Evolutionary conservation across 768 basidiomycete species (phyloP).

Genomic region (Rossbeevera mucosa): DNA sequence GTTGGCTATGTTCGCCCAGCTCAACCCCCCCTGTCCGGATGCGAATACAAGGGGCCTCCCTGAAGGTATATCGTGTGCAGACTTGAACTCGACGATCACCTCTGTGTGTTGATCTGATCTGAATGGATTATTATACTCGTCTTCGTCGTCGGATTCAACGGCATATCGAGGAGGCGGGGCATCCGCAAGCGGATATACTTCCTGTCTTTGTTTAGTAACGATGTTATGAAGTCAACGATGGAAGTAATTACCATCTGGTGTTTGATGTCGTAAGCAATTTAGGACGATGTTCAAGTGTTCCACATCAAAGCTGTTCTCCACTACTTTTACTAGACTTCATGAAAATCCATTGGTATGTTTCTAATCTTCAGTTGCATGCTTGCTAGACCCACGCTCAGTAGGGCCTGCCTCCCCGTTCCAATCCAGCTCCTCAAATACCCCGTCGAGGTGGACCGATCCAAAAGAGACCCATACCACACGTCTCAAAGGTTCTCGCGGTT

Average conservation of each 20-base stretch:
- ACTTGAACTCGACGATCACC: constrained; percentile 36
- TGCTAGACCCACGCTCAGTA: constrained; percentile 23
- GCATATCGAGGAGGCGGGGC: constrained; percentile 54
- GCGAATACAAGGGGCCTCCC: constrained; percentile 39
- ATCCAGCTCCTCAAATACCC: constrained; percentile 54
- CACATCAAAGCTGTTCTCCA: constrained; percentile 17
- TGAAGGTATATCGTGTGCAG: constrained; percentile 27
- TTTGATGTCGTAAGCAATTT: too few species aligned
- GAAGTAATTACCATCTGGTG: too few species aligned
- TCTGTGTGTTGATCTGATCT: constrained; percentile 11
- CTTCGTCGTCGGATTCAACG: constrained; percentile 67
- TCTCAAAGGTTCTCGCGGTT: constrained; percentile 76
- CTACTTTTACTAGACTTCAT: constrained; percentile 28
- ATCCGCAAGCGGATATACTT: constrained; percentile 54
- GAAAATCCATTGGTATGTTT: constrained; percentile 53
- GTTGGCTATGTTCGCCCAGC: constrained; percentile 49
- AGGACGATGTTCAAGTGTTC: constrained; percentile 14
- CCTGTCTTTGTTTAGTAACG: constrained; percentile 30
- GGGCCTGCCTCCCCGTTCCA: constrained; percentile 32
- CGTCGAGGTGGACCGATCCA: constrained; percentile 49
- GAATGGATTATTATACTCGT: constrained; percentile 53
- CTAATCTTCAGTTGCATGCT: background rate
- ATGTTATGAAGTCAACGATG: too few species aligned
- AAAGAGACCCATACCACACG: constrained; percentile 62
- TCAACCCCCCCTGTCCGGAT: constrained; percentile 41